Evolutionary conservation across 352 stramenopile genomes (phyloP).

Genomic region (Aphanomyces astaci): DNA sequence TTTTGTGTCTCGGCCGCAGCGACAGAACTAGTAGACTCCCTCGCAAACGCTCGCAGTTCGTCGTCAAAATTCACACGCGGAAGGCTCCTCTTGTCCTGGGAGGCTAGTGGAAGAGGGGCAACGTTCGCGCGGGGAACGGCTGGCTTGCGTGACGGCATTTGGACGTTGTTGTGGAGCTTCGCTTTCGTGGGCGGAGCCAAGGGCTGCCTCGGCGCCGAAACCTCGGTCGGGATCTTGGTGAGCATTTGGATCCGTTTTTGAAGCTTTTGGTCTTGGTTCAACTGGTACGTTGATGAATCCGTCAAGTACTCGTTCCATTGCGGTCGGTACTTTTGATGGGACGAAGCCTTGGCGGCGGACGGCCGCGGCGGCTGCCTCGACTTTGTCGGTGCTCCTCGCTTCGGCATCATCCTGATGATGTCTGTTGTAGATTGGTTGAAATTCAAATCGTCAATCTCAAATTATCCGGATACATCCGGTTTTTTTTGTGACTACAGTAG

Average conservation of each 20-base stretch:
- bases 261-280: conserved; percentile 17
- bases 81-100: background rate
- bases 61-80: conserved; percentile 9
- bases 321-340: background rate
- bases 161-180: background rate
- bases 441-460: background rate
- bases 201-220: background rate
- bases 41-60: background rate
- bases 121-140: background rate
- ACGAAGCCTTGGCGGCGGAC: background rate
- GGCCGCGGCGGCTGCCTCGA: background rate
- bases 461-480: background rate
- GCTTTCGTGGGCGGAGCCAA: background rate
- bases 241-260: conserved; percentile 23
- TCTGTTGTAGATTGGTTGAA: background rate
- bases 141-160: background rate
- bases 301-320: conserved; percentile 22
- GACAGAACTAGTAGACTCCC: background rate
- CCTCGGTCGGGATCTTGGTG: conserved; percentile 22
- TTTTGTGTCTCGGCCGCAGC: conserved; percentile 6
- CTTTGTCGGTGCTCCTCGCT: no score
- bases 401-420: no score
- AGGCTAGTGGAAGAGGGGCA: background rate
- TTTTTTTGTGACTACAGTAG: background rate
- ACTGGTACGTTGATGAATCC: conserved; percentile 8